Evolutionary conservation across 306 rosid genomes (phyloP).

Genomic region (Crotalaria pallida): DNA sequence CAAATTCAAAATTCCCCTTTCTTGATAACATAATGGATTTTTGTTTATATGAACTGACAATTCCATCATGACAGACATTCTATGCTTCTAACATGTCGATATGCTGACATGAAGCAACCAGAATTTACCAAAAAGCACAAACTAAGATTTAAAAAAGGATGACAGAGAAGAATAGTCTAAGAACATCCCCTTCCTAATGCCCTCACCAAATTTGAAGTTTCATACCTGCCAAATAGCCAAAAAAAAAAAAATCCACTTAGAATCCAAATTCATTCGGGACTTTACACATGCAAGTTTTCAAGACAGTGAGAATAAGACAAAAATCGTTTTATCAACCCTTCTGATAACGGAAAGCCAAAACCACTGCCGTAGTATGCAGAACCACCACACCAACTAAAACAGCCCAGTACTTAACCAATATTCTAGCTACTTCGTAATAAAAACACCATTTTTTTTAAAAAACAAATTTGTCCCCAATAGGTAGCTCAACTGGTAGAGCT

Average conservation of each 20-base stretch:
- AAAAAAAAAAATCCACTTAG: constrained; percentile 6
- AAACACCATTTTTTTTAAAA: not conserved
- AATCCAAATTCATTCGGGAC: not conserved
- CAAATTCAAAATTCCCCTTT: not conserved
- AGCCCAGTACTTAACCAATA: not conserved
- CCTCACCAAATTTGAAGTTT: constrained; percentile 17
- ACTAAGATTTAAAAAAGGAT: not conserved
- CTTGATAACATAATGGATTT: not conserved
- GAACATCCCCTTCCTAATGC: constrained; percentile 13
- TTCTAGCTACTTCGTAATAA: not conserved
- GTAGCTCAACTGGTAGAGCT: no score
- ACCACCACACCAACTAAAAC: not conserved
- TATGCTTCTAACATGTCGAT: not conserved
- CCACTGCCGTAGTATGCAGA: not conserved
- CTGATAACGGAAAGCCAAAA: not conserved
- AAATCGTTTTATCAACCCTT: not conserved
- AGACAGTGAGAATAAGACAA: not conserved
- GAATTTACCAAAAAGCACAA: not conserved
- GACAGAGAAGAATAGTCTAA: not conserved
- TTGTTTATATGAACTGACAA: not conserved
- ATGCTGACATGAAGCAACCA: not conserved
- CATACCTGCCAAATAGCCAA: constrained; percentile 20
- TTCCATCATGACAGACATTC: constrained; percentile 6
- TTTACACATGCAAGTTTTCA: not conserved
- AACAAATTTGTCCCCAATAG: no score